phyloP scores from a whole-genome alignment of 306 rosid species.

The Urtica urens region DNA sequence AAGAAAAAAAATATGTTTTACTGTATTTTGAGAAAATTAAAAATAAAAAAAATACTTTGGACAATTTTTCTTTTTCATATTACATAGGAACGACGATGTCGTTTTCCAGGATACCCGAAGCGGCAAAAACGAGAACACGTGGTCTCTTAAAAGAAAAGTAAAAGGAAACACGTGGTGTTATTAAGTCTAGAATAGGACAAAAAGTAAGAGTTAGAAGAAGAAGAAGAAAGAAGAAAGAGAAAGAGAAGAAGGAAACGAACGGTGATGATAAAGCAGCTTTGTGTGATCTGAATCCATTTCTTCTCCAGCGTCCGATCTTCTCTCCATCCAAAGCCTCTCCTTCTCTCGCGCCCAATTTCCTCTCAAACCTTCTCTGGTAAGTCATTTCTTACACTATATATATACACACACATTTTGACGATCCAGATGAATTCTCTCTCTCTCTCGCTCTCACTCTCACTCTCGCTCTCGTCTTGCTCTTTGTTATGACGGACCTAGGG shows the following conservation, averaged over 20 bases:
- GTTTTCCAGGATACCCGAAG: too few species aligned
- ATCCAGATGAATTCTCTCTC: background rate
- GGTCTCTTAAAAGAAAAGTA: too few species aligned
- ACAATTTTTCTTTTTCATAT: too few species aligned
- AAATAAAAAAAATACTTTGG: too few species aligned
- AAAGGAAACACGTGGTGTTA: conserved; percentile 9
- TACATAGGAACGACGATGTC: too few species aligned
- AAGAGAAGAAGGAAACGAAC: conserved; percentile 39
- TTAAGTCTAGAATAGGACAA: background rate
- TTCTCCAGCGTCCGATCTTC: conserved; percentile 99
- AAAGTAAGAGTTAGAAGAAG: background rate
- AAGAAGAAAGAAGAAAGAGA: background rate
- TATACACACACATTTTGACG: background rate
- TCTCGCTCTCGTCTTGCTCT: too few species aligned
- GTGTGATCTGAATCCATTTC: conserved; percentile 66
- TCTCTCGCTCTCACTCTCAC: background rate
- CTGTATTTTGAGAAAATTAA: too few species aligned
- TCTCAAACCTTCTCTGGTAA: conserved; percentile 11
- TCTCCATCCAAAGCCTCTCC: conserved; percentile 24
- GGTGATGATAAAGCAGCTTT: conserved; percentile 62
- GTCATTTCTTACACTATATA: conserved; percentile 6
- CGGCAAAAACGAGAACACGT: too few species aligned
- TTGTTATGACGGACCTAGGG: too few species aligned
- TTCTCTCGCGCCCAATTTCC: conserved; percentile 63
- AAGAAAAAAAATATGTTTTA: too few species aligned